Evolutionary conservation across 2,329 filamentous ascomycete species (phyloP).

Genomic region (Colletotrichum tropicicola): DNA sequence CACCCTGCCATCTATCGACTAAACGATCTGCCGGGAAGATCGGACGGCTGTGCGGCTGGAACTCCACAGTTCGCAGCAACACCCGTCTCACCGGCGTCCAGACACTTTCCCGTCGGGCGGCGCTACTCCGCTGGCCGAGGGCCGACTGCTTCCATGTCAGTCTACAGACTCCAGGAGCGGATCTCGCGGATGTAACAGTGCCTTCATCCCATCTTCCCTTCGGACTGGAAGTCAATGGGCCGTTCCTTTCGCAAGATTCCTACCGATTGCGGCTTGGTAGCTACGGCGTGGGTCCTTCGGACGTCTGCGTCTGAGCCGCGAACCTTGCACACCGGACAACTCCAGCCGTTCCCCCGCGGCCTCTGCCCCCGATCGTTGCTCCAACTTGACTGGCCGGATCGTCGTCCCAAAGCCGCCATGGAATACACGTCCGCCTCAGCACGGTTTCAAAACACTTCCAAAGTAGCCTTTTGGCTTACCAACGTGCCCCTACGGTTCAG

Average conservation of each 20-base stretch:
- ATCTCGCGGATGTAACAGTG: background rate
- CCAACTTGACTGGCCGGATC: background rate
- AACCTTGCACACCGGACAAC: constrained; percentile 18
- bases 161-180: background rate
- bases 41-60: too few species aligned
- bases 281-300: background rate
- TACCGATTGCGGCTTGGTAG: background rate
- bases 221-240: background rate
- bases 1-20: too few species aligned
- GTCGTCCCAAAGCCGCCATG: background rate
- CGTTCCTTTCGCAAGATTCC: background rate
- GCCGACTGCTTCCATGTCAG: background rate
- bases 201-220: background rate
- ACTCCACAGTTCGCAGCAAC: too few species aligned
- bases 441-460: background rate
- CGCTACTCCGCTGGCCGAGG: too few species aligned
- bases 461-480: background rate
- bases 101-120: too few species aligned
- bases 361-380: background rate
- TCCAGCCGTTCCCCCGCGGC: constrained; percentile 5
- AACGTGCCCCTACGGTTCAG: background rate
- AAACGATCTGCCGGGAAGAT: too few species aligned
- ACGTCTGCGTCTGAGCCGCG: too few species aligned
- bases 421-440: constrained; percentile 1
- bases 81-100: too few species aligned